Evolutionary conservation across 2,329 filamentous ascomycete species (phyloP), one percentile per base, ranked within the genome.

Genomic region (Phyllosticta citribraziliensis): DNA sequence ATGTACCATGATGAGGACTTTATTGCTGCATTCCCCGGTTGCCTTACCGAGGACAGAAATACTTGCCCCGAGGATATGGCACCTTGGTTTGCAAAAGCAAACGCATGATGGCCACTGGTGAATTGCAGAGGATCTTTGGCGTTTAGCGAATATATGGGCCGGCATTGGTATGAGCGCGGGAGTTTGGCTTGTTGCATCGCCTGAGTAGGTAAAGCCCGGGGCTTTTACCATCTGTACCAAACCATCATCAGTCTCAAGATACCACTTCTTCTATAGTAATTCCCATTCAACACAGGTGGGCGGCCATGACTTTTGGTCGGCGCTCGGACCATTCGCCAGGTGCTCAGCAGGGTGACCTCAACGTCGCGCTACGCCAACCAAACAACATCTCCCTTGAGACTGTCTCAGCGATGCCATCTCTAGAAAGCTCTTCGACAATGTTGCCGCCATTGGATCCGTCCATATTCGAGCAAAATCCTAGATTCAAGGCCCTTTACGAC

Each of bases 1-100:
- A 79, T 83, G 55, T 97, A 91, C 73, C 83, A 87, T 69, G 85
- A 92, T 9, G 93, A 91, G 33, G 92, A 97, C 70, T 86, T 97
- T 62, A 82, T 95, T 0, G 84, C 95, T 64, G 84, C 87, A 62
- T 89, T 97, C 68, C 79, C 84, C 22, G 86, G 84, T 58, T 99
- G 94, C 73, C 82, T 84, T 47, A 70, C 72, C 5, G 80, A 81
- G 55, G 69, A 65, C 54, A 74, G 65, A 56, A 77, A 84, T 56
- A 84, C 82, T 65, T 97, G 94, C 73, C 84, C 87, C 64, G 81
- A 82, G 58, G 88, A 93, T 72, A 85, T 92, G 66, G 78, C 80
- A 53, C 74, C 79, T n/a, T 84, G 74, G 55, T 74, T 78, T 51
- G 66, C 70, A 63, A 61, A 67, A 59, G 64, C 77, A 62, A 74